Base-by-base conservation (phyloP, 2,329 filamentous ascomycete genomes). In the Aureobasidium namibiae region DNA sequence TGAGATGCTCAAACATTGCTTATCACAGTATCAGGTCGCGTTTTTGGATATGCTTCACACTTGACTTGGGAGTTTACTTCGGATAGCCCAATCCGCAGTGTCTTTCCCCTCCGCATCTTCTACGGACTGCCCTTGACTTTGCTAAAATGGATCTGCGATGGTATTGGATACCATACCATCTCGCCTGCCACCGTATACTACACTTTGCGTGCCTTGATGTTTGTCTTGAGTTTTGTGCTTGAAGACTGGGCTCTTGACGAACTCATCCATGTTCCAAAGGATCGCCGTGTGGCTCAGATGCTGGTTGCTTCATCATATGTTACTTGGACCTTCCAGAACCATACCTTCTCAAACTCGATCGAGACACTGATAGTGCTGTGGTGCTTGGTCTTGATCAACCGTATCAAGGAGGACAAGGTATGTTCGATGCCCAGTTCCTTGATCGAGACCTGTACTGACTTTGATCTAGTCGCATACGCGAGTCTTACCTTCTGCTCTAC, bases 221-320 rank as follows among this genome's bases (percentile, higher is more conserved):
- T 97, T 75, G 77, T 90, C 56, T 79, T 95, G 70, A 96, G 92
- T 78, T 96, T 99, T 73, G 91, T 99, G 58, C 81, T 99, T 63
- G 91, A 96, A 75, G 94, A 99, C 76, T 97, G 94, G 92, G 94
- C 94, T 11, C 83, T 99, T 61, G 86, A 96, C 76, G 94, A 99
- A 73, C 80, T 97, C 63, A 86, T 96, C 59, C 84, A 86, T 62
- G 88, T 87, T 39, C 85, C 85, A 63, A 85, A 86, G 61, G 77
- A 82, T 67, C 86, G 90, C 63, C 83, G 83, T 66, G 78, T 87
- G 59, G 90, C 91, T 10, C 83, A 95, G 45, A 79, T 95, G 46
- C 80, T 99, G 60, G 88, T 96, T 62, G 91, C 92, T 46, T 97
- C 92, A 29, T 96, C 91, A 26, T 99, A 97, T 75, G 92, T 96